phyloP scores from a whole-genome alignment of 139 green algal genomes.

The Desmodesmus armatus region DNA sequence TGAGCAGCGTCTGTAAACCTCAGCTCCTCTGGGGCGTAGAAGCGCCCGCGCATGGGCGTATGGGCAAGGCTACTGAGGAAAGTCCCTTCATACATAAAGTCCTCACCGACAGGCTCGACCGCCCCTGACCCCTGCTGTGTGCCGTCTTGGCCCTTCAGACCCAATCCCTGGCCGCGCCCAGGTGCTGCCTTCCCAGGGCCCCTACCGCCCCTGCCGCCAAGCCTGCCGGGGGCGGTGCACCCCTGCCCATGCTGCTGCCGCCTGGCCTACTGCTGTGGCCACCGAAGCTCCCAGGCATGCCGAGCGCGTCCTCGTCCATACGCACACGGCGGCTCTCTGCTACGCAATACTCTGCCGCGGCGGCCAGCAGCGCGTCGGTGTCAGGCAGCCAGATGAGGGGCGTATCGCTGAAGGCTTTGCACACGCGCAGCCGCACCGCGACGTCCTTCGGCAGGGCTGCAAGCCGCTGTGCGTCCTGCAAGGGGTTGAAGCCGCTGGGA shows the following conservation, averaged over 20 bases:
- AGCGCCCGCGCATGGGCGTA: not conserved
- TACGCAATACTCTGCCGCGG: no score
- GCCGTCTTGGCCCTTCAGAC: no score
- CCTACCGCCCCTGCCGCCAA: not conserved
- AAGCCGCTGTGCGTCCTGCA: not conserved
- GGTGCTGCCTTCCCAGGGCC: no score
- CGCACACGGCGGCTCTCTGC: no score
- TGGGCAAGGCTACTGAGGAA: not conserved
- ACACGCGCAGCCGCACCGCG: not conserved
- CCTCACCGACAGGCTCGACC: not conserved
- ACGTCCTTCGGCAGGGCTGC: not conserved
- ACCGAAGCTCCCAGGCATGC: no score
- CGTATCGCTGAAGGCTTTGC: not conserved
- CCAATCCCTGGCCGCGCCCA: no score
- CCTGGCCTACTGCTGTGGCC: not conserved
- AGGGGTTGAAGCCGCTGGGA: not conserved
- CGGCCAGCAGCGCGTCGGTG: not conserved
- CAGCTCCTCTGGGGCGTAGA: conserved; percentile 1
- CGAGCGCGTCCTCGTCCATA: no score
- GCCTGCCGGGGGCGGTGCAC: not conserved
- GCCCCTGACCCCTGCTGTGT: not conserved
- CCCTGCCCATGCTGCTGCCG: not conserved
- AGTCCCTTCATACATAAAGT: not conserved
- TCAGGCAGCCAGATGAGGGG: conserved; percentile 8
- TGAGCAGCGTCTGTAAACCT: not conserved